A percentile compares a stretch with the other conserved stretches of the same genome.
These are phyloP conservation scores for Colletotrichum theobromicola DNA, from an alignment of 2,329 filamentous ascomycete genomes.

Conservation along the genomic window DNA sequence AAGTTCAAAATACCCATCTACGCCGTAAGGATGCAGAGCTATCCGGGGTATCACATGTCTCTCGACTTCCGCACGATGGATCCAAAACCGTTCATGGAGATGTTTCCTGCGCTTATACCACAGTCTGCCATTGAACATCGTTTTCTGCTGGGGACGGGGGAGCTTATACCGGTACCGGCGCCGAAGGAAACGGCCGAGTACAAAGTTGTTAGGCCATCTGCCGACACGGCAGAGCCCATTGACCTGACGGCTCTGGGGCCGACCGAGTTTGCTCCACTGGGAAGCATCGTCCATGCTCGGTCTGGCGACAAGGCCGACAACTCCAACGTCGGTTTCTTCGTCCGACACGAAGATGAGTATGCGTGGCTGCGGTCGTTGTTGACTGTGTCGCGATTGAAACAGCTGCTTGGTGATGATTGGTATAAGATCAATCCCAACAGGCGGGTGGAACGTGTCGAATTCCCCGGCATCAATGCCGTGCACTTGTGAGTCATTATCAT, in stretches of 20 bases:
- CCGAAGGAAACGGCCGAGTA: neutral
- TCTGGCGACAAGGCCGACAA: conserved; percentile 44
- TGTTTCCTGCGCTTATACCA: conserved; percentile 41
- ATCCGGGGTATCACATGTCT: conserved; percentile 48
- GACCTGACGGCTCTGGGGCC: neutral
- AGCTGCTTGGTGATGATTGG: conserved; percentile 29
- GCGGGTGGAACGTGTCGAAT: conserved; percentile 7
- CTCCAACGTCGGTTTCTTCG: conserved; percentile 46
- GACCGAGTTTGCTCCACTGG: conserved; percentile 25
- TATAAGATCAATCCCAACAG: conserved; percentile 1
- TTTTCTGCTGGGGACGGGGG: conserved; percentile 7
- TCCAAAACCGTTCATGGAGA: conserved; percentile 47
- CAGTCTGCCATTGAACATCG: conserved; percentile 31
- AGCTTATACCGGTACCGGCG: neutral
- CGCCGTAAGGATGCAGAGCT: conserved; percentile 44
- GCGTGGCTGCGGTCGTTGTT: conserved; percentile 42
- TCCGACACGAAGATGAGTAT: conserved; percentile 41
- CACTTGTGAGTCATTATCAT: conserved; percentile 10
- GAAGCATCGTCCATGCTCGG: conserved; percentile 38
- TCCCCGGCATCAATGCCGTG: conserved; percentile 12
- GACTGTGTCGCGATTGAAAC: conserved; percentile 28
- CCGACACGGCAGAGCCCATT: neutral
- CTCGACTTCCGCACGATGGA: conserved; percentile 48
- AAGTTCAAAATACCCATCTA: conserved; percentile 38
- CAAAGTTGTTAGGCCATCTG: neutral